Evolutionary conservation across 305 asterid species (phyloP), one percentile per base, ranked within the genome.

Genomic region (Solanum hybrid): DNA sequence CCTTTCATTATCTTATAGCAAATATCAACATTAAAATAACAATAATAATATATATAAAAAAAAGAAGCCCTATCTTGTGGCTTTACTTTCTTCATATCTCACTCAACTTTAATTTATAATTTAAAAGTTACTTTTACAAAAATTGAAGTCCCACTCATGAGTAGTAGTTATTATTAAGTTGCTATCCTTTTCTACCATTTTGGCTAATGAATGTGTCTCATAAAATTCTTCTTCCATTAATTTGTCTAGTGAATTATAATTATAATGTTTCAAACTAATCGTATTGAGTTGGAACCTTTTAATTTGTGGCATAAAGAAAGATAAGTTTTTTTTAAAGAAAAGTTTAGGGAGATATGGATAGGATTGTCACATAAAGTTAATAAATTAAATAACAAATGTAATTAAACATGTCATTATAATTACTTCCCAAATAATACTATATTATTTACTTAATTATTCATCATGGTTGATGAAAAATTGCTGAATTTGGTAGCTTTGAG

Each of bases 1-100:
- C 39, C 85, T 90, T 26, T 26, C 89, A 76, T 86, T 89, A 89
- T 89, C 90, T 10, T 89, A 57, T 79, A 22, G 24, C 86, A 89
- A 51, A 88, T 15, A 39, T 20, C 75, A 83, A 45, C 39, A 45
- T 6, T 6, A 81, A 68, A 51, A 68, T n/a, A n/a, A n/a, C 12
- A 10, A 68, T 9, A 65, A 8, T 38, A 65, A 22, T 22, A n/a
- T 1, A 41, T 41, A 3, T 41, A 41, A 0, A 10, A 10, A 45
- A 27, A 76, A 14, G 3, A 29, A 29, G 68, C 87, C 79, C 57
- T 10, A 51, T 36, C 34, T n/a, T 38, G 32, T 27, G 34, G n/a
- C 88, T 89, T 89, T 79, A 34, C 81, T 61, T 41, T 80, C 88
- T 41, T 89, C 61, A 32, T 34, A 57, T 36, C 61, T 79, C 79